A percentile compares a stretch with the other conserved stretches of the same genome.
These are phyloP conservation scores for Xanthoceras sorbifolium DNA, from an alignment of 345 rosid genomes.

Conservation along the genomic window DNA sequence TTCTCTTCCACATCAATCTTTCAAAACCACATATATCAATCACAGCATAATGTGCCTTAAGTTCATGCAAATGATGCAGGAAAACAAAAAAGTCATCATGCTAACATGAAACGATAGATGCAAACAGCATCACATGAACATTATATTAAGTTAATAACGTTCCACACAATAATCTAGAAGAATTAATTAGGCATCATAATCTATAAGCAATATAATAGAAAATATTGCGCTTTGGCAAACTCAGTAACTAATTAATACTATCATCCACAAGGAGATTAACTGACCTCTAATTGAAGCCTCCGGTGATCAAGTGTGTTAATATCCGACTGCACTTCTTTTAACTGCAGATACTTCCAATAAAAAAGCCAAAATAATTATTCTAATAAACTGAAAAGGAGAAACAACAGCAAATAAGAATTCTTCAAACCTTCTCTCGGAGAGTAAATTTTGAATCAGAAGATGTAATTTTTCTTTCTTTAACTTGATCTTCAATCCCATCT, in stretches of 20 bases:
- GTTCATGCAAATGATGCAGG: background rate
- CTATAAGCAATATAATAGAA: background rate
- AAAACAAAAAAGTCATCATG: conserved; percentile 6
- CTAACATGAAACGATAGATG: background rate
- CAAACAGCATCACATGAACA: background rate
- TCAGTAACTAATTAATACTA: background rate
- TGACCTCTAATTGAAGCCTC: conserved; percentile 63
- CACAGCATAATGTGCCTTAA: conserved; percentile 8
- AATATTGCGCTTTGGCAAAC: background rate
- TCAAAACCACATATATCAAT: conserved; percentile 19
- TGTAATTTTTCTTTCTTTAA: conserved; percentile 45
- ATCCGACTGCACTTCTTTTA: conserved; percentile 58
- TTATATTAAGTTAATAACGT: background rate
- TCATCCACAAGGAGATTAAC: conserved; percentile 32
- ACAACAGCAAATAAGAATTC: conserved; percentile 11
- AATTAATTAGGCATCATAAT: background rate
- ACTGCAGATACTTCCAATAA: conserved; percentile 46
- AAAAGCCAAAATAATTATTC: background rate
- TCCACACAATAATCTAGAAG: background rate
- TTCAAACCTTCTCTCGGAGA: conserved; percentile 70
- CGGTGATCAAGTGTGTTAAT: conserved; percentile 49
- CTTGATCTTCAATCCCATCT: conserved; percentile 50
- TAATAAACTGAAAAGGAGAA: background rate
- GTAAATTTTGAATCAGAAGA: conserved; percentile 44
- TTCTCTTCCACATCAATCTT: conserved; percentile 61